These are phyloP conservation scores for Eucalyptus erythrocorys DNA, from an alignment of 345 rosid species.

Conservation along the genomic window DNA sequence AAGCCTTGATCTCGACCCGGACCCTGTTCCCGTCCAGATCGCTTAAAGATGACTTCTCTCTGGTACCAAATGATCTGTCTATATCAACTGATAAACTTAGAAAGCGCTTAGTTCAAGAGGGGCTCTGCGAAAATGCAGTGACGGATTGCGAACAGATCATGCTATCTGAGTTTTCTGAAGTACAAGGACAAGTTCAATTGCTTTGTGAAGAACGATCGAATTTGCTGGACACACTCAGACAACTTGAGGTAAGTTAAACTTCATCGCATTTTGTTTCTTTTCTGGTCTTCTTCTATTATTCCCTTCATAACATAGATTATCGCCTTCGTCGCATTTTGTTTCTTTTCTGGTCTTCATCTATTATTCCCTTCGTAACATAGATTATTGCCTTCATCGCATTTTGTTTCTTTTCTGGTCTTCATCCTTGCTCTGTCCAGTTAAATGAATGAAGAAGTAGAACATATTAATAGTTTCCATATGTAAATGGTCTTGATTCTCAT, in stretches of 20 bases:
- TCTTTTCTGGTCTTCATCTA: neutral
- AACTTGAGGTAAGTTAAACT: constrained; percentile 58
- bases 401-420: neutral
- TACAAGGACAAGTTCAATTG: constrained; percentile 58
- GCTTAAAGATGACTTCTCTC: constrained; percentile 44
- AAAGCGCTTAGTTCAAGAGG: constrained; percentile 53
- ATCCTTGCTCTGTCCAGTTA: neutral
- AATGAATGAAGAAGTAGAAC: neutral
- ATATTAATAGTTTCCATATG: neutral
- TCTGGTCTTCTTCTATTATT: neutral
- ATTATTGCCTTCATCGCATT: neutral
- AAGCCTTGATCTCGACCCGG: constrained; percentile 68
- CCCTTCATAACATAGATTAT: neutral
- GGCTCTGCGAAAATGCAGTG: constrained; percentile 55
- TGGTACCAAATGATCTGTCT: constrained; percentile 43
- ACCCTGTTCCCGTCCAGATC: constrained; percentile 55
- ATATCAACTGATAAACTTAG: constrained; percentile 75
- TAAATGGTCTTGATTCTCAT: neutral
- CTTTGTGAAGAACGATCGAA: constrained; percentile 68
- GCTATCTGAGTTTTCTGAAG: constrained; percentile 73
- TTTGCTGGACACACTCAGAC: constrained; percentile 76
- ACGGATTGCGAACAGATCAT: constrained; percentile 87
- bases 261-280: neutral
- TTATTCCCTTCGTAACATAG: neutral
- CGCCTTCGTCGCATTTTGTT: neutral